Base-by-base conservation (phyloP, 345 rosid species). In the Firmiana major region DNA sequence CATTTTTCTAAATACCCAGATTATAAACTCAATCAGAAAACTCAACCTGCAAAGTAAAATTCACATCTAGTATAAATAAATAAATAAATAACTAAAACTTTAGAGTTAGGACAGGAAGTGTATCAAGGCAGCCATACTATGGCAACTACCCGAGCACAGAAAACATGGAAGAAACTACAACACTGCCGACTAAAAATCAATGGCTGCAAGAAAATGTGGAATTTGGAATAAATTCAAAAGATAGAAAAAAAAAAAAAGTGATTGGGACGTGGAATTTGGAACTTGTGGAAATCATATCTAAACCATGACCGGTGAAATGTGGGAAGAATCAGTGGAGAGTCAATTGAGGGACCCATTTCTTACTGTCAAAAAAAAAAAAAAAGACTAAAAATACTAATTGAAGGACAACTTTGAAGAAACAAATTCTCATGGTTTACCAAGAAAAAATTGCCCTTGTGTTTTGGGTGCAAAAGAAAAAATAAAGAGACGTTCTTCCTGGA, bases 1-100 rank as follows among this genome's bases (percentile, higher is more conserved):
- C 21, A 45, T 69, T 67, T 70, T 71, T n/a, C 58, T 7, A 19
- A 45, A 60, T 24, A 62, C 81, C 77, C 72, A 72, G 49, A 78
- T 72, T 53, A 21, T 17, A 71, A 57, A 76, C 22, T 53, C 71
- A 59, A 19, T 36, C 63, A 49, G 4, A 45, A 16, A 76, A 65
- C 54, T 26, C 15, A 69, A 43, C 51, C 51, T 43, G 34, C 36
- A 67, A 42, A 43, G 7, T 0, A n/a, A 68, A 46, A 31, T 17
- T 9, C 28, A 51, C 5, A 28, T 9, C 22, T 4, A 26, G 17
- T 59, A n/a, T n/a, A n/a, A n/a, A n/a, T n/a, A 59, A 49, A 49
- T 31, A 19, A 17, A 10, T 2, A 40, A 19, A 65, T 19, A 65
- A 10, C 9, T 31, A n/a, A n/a, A n/a, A n/a, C 3, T 31, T 1